These are phyloP conservation scores for Murraya paniculata DNA, from an alignment of 345 rosid genomes.

Conservation along the genomic window DNA sequence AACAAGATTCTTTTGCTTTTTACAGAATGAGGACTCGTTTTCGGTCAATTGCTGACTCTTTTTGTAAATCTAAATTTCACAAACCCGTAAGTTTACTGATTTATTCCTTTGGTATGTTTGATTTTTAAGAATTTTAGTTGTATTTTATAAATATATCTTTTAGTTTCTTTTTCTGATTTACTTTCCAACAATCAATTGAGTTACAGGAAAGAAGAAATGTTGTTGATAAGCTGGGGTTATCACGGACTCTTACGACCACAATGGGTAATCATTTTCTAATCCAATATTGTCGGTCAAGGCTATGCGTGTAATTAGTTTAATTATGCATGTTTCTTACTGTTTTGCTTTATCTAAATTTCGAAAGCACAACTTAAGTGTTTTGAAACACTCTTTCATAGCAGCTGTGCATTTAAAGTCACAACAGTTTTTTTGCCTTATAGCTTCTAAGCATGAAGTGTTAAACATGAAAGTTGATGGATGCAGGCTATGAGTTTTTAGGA, in stretches of 20 bases:
- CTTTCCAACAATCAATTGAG: not conserved
- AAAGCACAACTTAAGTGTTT: not conserved
- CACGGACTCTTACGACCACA: conserved; percentile 38
- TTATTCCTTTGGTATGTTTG: not conserved
- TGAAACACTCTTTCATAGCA: not conserved
- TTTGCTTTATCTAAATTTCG: not conserved
- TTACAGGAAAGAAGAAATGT: conserved; percentile 40
- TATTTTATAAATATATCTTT: not conserved
- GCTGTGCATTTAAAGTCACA: not conserved
- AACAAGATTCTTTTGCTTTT: not conserved
- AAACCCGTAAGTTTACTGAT: conserved; percentile 12
- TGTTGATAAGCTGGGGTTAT: conserved; percentile 18
- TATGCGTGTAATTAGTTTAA: not conserved
- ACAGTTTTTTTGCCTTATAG: not conserved
- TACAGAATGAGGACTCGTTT: conserved; percentile 16
- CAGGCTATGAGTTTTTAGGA: conserved; percentile 32
- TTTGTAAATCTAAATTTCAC: conserved; percentile 12
- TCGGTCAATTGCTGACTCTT: conserved; percentile 17
- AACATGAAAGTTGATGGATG: conserved; percentile 14
- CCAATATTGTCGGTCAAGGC: not conserved
- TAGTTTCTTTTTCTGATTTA: not conserved
- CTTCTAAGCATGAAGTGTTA: not conserved
- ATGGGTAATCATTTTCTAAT: conserved; percentile 31
- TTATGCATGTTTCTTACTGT: not conserved
- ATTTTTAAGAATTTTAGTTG: not conserved